phyloP scores from a whole-genome alignment of 805 yeast species.

The Saccharomyces paradoxus region DNA sequence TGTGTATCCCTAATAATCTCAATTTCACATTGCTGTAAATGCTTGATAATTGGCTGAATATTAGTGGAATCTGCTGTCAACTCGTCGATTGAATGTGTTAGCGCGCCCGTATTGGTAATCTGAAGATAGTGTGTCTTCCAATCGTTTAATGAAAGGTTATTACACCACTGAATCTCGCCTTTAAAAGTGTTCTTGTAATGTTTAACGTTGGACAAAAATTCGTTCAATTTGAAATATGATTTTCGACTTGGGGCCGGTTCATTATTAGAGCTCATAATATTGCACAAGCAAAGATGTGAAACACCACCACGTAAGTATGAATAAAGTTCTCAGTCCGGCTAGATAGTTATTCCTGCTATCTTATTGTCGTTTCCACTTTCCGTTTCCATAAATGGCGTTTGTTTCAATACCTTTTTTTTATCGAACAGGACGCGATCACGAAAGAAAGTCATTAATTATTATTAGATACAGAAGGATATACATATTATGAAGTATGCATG shows the following conservation, averaged over 20 bases:
- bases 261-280: not conserved
- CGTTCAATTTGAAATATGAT: not conserved
- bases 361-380: not conserved
- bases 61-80: constrained; percentile 1
- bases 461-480: not conserved
- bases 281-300: not conserved
- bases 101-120: constrained; percentile 14
- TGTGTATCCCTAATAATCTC: constrained; percentile 11
- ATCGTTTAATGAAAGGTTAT: constrained; percentile 11
- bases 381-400: not conserved
- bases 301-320: not conserved
- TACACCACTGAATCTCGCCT: constrained; percentile 21
- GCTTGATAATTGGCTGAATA: constrained; percentile 14
- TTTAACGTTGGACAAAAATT: not conserved
- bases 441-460: not conserved
- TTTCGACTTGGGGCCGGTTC: not conserved
- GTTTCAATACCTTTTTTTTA: not conserved
- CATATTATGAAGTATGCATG: not conserved
- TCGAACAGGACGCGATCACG: not conserved
- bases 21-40: constrained; percentile 20
- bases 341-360: not conserved
- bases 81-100: constrained; percentile 12
- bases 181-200: constrained; percentile 14
- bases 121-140: constrained; percentile 19
- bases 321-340: not conserved